Percentiles rank a stretch among this genome's conserved stretches.
phyloP scores from a whole-genome alignment of 2,329 filamentous ascomycete species.

The Cladophialophora chaetospira region DNA sequence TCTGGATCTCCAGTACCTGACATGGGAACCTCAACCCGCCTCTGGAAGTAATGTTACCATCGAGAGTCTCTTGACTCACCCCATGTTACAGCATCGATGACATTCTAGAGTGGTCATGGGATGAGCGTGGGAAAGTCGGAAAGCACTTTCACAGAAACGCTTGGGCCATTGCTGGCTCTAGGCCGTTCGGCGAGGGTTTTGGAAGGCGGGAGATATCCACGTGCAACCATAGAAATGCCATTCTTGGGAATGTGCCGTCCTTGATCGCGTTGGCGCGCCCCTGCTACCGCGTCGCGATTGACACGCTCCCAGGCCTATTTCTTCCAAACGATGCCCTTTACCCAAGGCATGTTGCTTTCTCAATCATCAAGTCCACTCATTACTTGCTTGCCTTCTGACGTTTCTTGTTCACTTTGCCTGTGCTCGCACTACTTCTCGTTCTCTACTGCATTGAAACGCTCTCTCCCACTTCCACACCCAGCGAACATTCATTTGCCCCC shows the following conservation, averaged over 20 bases:
- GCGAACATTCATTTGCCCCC: slow-evolving; percentile 2
- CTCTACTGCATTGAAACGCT: background rate
- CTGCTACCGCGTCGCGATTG: background rate
- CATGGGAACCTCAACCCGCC: slow-evolving; percentile 1
- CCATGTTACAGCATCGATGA: slow-evolving; percentile 16
- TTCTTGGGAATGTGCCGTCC: background rate
- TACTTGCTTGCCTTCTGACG: background rate
- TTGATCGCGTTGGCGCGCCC: background rate
- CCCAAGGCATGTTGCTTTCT: slow-evolving; percentile 6
- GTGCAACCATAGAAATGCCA: background rate
- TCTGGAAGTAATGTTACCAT: slow-evolving; percentile 9
- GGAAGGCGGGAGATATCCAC: background rate
- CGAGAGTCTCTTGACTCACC: slow-evolving; percentile 14
- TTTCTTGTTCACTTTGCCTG: background rate
- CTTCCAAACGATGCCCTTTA: background rate
- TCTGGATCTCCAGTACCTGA: slow-evolving; percentile 21
- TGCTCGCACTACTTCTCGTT: background rate
- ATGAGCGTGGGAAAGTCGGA: too few species aligned
- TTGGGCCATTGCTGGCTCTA: background rate
- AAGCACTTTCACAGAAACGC: background rate
- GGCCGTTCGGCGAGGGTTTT: background rate
- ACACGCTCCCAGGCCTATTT: background rate
- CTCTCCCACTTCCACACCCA: background rate
- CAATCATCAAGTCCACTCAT: slow-evolving; percentile 8
- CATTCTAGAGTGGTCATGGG: background rate